Conservation (phyloP, 305 asterid species). For the Fraxinus paxiana region DNA sequence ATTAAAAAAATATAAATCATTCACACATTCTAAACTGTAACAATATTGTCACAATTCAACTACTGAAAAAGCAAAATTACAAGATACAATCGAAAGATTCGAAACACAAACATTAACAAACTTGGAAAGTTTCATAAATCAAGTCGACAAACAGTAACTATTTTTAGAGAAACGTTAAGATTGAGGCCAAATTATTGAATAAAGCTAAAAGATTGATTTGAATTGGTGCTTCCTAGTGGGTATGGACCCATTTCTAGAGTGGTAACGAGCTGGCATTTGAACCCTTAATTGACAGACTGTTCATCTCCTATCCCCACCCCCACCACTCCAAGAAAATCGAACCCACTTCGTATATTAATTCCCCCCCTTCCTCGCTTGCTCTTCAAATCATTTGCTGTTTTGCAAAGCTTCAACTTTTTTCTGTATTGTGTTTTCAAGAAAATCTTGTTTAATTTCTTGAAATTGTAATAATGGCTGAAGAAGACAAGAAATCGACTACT, state of each 20-base stretch:
- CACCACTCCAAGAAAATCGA: background rate
- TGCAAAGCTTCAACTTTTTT: background rate
- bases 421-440: background rate
- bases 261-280: background rate
- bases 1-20: background rate
- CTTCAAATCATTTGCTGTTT: background rate
- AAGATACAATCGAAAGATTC: background rate
- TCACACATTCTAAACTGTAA: background rate
- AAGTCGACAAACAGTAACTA: background rate
- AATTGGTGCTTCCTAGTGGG: background rate
- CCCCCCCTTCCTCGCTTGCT: background rate
- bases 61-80: background rate
- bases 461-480: conserved; percentile 62
- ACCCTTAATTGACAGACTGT: conserved; percentile 4
- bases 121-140: background rate
- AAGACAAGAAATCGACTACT: conserved; percentile 49
- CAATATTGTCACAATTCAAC: background rate
- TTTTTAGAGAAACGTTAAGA: background rate
- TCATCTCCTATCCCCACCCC: background rate
- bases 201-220: background rate
- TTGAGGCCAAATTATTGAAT: background rate
- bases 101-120: background rate
- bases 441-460: background rate
- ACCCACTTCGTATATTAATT: background rate
- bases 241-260: background rate